These are phyloP conservation scores for Diaporthe aspalathi DNA, from an alignment of 2,329 filamentous ascomycete genomes.

Conservation along the genomic window DNA sequence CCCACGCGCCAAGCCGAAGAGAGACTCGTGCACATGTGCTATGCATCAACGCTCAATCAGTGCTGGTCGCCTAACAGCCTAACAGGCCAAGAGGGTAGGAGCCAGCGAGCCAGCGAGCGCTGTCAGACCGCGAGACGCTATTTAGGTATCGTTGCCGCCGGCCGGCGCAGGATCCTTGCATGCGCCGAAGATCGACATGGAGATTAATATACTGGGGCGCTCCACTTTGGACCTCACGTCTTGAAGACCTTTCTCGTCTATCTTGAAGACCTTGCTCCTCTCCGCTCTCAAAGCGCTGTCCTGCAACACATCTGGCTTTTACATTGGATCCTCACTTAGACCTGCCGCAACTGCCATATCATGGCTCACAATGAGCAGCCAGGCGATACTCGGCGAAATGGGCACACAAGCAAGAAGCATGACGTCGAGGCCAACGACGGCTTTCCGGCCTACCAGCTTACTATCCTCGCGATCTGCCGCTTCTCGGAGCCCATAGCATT, in stretches of 20 bases:
- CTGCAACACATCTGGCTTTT: neutral
- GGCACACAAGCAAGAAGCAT: conserved; percentile 6
- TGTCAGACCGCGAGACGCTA: neutral
- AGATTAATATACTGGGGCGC: conserved; percentile 22
- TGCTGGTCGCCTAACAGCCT: neutral
- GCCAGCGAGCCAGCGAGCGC: neutral
- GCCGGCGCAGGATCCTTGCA: neutral
- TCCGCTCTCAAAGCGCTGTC: neutral
- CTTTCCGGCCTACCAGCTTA: conserved; percentile 59
- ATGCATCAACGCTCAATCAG: neutral
- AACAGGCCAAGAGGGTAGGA: neutral
- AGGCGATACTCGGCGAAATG: neutral
- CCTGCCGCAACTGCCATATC: conserved; percentile 19
- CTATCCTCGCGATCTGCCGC: conserved; percentile 58
- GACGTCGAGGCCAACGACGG: conserved; percentile 24
- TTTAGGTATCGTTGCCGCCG: neutral
- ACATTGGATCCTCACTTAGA: neutral
- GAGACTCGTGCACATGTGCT: conserved; percentile 15
- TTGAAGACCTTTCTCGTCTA: conserved; percentile 1
- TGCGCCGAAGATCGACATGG: conserved; percentile 15
- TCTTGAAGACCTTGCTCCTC: neutral
- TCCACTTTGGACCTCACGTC: conserved; percentile 21
- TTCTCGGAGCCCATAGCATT: conserved; percentile 59
- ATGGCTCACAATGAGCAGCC: conserved; percentile 26
- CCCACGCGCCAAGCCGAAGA: conserved; percentile 5